Base-by-base conservation (phyloP, 441 rosid genomes). In the Adansonia grandidieri region DNA sequence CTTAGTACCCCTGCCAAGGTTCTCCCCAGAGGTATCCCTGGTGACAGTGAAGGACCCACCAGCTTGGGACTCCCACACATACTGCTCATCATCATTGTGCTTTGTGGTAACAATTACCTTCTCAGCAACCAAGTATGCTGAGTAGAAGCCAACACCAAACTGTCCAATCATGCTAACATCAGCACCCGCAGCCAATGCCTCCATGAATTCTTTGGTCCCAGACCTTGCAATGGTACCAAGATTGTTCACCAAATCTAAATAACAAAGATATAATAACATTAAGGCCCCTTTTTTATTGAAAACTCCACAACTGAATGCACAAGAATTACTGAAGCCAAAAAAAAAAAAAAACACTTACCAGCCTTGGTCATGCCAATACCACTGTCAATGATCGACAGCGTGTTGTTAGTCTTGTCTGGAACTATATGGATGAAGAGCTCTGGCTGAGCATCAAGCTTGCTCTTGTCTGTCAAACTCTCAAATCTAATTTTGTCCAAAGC, bases 331-430 rank as follows among this genome's bases (percentile, higher is more conserved):
- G 17, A 9, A 13, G 4, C 42, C 42, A 1, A 17, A 28, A 5
- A 6, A 32, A 1, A 17, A 28, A 5, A 6, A 32, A 56, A n/a
- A 45, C 9, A 82, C 90, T 76, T 70, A 88, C 93, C 94, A 80
- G 91, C 94, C 50, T 91, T 89, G 11, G 94, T 91, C 94, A 91
- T 91, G 17, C 94, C 94, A 32, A 89, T 64, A 54, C 94, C 94
- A 80, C 94, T 89, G 66, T 90, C 94, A 3, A 88, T 82, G 6
- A 90, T 88, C 14, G 94, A 50, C 77, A 90, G 73, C 2, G 89
- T 54, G 78, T 87, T 87, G 80, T 79, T 91, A 0, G 87, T 1
- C 88, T 89, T 91, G 71, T 91, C 94, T 0, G 94, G 92, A 2
- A 89, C 44, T 60, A 91, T 88, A 77, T 88, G 94, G 28, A 89